phyloP scores from a whole-genome alignment of 352 stramenopile species.

The Phytopythium boreale region DNA sequence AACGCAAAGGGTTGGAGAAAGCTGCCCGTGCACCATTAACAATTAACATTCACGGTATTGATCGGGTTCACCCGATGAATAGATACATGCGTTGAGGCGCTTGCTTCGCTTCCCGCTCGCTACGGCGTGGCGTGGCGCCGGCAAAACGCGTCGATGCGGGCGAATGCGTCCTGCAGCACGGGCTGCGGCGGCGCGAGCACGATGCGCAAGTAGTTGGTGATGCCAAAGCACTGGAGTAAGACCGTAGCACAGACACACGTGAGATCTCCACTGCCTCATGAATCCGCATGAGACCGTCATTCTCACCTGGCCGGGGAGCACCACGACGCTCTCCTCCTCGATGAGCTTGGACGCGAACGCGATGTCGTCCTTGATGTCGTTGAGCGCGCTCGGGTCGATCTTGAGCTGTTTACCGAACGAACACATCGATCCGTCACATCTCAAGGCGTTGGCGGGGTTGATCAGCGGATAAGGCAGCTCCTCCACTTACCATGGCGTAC shows the following conservation, averaged over 20 bases:
- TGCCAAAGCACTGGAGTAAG: constrained; percentile 19
- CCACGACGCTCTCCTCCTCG: constrained; percentile 94
- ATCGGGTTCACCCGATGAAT: no score
- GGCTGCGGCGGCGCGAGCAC: constrained; percentile 35
- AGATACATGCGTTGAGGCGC: no score
- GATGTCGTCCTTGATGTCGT: constrained; percentile 89
- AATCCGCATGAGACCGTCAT: not conserved
- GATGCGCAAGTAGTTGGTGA: constrained; percentile 35
- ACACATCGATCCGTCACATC: not conserved
- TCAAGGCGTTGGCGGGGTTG: no score
- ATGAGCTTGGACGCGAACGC: constrained; percentile 93
- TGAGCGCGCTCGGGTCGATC: constrained; percentile 68
- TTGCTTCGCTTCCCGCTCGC: not conserved
- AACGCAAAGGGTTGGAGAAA: no score
- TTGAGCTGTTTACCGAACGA: constrained; percentile 21
- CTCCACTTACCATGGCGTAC: constrained; percentile 89
- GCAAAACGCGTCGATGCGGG: constrained; percentile 34
- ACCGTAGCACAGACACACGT: no score
- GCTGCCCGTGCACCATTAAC: no score
- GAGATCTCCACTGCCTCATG: not conserved
- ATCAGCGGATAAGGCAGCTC: not conserved
- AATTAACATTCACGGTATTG: no score
- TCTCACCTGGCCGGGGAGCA: constrained; percentile 86
- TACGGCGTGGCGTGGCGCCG: constrained; percentile 15
- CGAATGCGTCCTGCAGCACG: constrained; percentile 33